Base-by-base conservation (phyloP, 139 green algal genomes). In the Volvox reticuliferus region DNA sequence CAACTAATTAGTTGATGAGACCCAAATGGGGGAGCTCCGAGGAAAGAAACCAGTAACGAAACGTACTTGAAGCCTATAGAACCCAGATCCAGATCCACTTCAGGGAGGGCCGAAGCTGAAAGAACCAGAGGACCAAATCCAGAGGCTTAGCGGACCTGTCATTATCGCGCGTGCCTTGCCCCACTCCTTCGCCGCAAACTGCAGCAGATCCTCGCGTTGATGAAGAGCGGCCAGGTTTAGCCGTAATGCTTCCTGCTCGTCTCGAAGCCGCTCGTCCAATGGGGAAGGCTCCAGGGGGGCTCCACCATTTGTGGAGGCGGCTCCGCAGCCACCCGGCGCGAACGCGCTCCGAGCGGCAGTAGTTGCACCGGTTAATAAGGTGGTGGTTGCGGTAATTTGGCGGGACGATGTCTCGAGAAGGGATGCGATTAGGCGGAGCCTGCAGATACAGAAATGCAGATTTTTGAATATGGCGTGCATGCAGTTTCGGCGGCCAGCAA, bases 111-210 rank as follows among this genome's bases (percentile, higher is more conserved):
- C 44, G 9, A 9, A 55, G 44, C 5, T 5, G 44, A 55, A 9
- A 55, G 44, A 55, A 9, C 44, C 44, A 9, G 44, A 9, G 44
- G 9, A 55, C 9, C 5, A 5, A 55, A 55, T 55, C 44, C 44
- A 14, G 44, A 14, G 9, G 44, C 44, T 55, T 9, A 55, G 44
- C 44, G 5, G 44, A 90, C 86, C 86, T 19, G 75, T 37, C 86
- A 90, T 90, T 32, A 90, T 24, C 20, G 55, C 73, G 0, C 55
- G 73, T 61, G 44, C 86, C 55, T 65, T 84, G 55, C 13, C 75
- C 86, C 86, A 90, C 86, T 90, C 86, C 37, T 0, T 17, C 9
- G 14, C 32, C 55, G 86, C 86, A 30, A 67, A 90, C 20, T 24
- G 73, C 86, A 90, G 50, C 86, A 90, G 86, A 32, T 65, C 55